Conservation (phyloP, 2,329 filamentous ascomycete genomes). For the Aspergillus pseudoterreus region DNA sequence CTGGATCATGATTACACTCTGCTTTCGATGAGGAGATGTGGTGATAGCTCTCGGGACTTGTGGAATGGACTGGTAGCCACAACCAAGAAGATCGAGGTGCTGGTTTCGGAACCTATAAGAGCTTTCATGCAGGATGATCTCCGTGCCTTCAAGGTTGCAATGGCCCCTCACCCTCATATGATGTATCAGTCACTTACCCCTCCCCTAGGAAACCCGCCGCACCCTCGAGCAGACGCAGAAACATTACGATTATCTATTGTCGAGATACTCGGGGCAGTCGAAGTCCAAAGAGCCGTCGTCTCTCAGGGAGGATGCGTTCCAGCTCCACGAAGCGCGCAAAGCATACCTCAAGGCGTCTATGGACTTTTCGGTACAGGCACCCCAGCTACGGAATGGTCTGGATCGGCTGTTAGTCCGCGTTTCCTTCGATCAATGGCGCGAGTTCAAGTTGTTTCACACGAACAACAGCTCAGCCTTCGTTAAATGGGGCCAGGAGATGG, state of each 20-base stretch:
- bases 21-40: conserved; percentile 77
- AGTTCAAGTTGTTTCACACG: conserved; percentile 72
- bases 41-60: conserved; percentile 82
- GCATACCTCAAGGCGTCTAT: conserved; percentile 86
- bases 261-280: conserved; percentile 76
- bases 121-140: conserved; percentile 75
- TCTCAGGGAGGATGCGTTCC: conserved; percentile 90
- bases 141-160: conserved; percentile 67
- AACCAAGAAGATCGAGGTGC: conserved; percentile 71
- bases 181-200: conserved; percentile 14
- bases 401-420: conserved; percentile 83
- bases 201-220: conserved; percentile 62
- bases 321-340: conserved; percentile 87
- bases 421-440: conserved; percentile 82
- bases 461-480: conserved; percentile 58
- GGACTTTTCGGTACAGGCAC: conserved; percentile 86
- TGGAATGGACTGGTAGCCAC: conserved; percentile 73
- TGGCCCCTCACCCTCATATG: conserved; percentile 1
- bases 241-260: conserved; percentile 74
- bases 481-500: conserved; percentile 75
- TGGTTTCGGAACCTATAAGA: conserved; percentile 77
- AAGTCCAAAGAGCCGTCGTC: conserved; percentile 93
- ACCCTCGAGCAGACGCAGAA: conserved; percentile 76
- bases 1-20: conserved; percentile 95
- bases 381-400: conserved; percentile 76